Percentiles rank a stretch among this genome's conserved stretches.
These are phyloP conservation scores for Corchorus olitorius DNA, from an alignment of 345 rosid species.

Conservation along the genomic window DNA sequence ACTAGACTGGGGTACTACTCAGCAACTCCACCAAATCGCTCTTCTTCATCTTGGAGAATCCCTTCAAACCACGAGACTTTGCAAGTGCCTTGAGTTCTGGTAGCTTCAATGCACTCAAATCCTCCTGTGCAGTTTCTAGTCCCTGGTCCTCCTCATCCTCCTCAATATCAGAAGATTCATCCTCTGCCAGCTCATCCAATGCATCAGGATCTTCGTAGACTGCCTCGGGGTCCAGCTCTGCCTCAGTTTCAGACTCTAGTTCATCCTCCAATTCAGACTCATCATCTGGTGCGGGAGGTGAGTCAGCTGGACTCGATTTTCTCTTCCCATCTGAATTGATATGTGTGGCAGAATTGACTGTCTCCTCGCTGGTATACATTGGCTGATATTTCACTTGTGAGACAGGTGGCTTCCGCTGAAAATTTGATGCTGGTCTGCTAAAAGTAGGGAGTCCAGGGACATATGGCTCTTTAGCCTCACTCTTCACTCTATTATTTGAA, in stretches of 20 bases:
- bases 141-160: conserved; percentile 39
- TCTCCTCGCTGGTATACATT: conserved; percentile 44
- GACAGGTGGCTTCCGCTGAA: conserved; percentile 73
- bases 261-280: conserved; percentile 29
- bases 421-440: conserved; percentile 77
- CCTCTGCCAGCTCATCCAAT: conserved; percentile 26
- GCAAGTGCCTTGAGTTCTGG: conserved; percentile 73
- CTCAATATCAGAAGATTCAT: conserved; percentile 34
- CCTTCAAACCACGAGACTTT: conserved; percentile 77
- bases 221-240: conserved; percentile 9
- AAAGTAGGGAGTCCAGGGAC: conserved; percentile 32
- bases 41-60: conserved; percentile 88
- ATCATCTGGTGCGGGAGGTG: conserved; percentile 34
- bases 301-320: conserved; percentile 35
- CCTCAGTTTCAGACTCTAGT: conserved; percentile 6
- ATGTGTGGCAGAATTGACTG: conserved; percentile 34
- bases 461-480: conserved; percentile 33
- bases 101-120: conserved; percentile 66
- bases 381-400: conserved; percentile 56
- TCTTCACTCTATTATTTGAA: conserved; percentile 26
- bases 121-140: too few species aligned
- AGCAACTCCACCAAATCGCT: conserved; percentile 62
- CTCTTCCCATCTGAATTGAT: conserved; percentile 41
- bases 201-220: conserved; percentile 5
- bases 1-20: conserved; percentile 34